Evolutionary conservation across 495 filamentous ascomycete genomes (phyloP).

Genomic region (Neurospora sp.): DNA sequence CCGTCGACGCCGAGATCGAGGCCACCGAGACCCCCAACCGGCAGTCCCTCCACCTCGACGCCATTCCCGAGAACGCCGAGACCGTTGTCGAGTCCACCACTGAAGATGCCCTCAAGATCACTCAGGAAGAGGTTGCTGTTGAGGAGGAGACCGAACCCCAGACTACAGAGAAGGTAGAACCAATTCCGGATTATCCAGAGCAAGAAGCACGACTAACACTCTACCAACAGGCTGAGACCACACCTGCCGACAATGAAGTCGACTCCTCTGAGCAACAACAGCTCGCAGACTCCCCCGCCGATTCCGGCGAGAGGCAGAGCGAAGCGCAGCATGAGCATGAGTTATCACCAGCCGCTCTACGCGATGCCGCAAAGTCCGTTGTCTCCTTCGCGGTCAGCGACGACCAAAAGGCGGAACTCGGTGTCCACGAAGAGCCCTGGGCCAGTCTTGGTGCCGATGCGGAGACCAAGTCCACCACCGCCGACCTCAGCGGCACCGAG

Average conservation of each 20-base stretch:
- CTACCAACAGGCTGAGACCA: slow-evolving; percentile 3
- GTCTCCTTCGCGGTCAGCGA: slow-evolving; percentile 15
- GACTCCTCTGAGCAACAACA: not conserved
- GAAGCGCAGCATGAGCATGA: slow-evolving; percentile 9
- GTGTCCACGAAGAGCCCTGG: slow-evolving; percentile 10
- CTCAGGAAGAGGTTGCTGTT: slow-evolving; percentile 1
- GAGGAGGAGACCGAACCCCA: not conserved
- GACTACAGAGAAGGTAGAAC: slow-evolving; percentile 19
- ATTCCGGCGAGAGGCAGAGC: not conserved
- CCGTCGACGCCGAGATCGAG: not conserved
- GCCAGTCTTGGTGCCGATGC: slow-evolving; percentile 1
- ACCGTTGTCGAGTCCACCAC: not conserved
- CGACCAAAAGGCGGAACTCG: slow-evolving; percentile 15
- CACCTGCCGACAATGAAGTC: not conserved
- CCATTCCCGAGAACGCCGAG: slow-evolving; percentile 2
- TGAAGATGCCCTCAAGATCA: slow-evolving; percentile 3
- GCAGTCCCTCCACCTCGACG: not conserved
- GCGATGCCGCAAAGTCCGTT: slow-evolving; percentile 18
- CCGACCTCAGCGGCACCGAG: slow-evolving; percentile 4
- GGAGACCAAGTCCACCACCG: slow-evolving; percentile 1
- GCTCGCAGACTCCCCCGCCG: slow-evolving; percentile 2
- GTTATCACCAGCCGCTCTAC: slow-evolving; percentile 3
- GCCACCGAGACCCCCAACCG: not conserved
- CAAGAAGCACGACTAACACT: slow-evolving; percentile 2
- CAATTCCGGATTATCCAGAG: slow-evolving; percentile 1